Base-by-base conservation (phyloP, 768 basidiomycete species). In the Gloeopeniophorella convolvens region DNA sequence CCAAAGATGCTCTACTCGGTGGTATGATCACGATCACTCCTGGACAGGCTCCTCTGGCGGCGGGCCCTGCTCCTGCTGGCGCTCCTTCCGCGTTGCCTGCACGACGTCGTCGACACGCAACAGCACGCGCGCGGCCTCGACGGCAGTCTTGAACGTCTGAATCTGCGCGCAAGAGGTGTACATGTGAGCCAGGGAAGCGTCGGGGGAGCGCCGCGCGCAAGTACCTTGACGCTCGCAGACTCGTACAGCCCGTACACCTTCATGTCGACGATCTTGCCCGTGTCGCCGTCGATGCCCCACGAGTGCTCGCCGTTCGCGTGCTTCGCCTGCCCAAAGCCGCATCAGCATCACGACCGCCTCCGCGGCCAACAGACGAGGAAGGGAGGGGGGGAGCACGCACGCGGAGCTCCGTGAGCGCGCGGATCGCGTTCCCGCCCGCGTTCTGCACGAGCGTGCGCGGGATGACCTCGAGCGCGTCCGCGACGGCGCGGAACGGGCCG, bases 401-500 rank as follows among this genome's bases (percentile, higher is more conserved):
- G 73, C 96, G 79, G 45, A 99, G 74, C 68, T 94, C 92, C 0
- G 96, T 98, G 66, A 98, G 68, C 10, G 88, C 85, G 43, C 96
- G 74, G 58, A 98, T 97, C 5, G 83, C 90, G 67, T 97, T 98
- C 0, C 93, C 96, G 5, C 96, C 94, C 24, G 82, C 81, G 68
- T 99, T 99, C 67, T 98, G 94, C 15, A 93, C 83, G 57, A 99
- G 72, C 27, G 94, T 97, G 50, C 95, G 71, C 3, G 96, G 96
- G 58, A 98, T 95, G 48, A 98, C 91, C 68, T 98, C 95, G 78
- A 98, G 84, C 27, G 96, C 93, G 59, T 98, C 95, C 0, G 88
- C 88, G 10, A 98, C 91, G 21, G 94, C 92, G 37, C 86, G 72
- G 70, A 84, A 93, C 8, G 93, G 92, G 75, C 89, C 92, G 0